Evolutionary conservation across 1,284 basidiomycete species (phyloP).

Genomic region (Tetrapyrgos nigripes): DNA sequence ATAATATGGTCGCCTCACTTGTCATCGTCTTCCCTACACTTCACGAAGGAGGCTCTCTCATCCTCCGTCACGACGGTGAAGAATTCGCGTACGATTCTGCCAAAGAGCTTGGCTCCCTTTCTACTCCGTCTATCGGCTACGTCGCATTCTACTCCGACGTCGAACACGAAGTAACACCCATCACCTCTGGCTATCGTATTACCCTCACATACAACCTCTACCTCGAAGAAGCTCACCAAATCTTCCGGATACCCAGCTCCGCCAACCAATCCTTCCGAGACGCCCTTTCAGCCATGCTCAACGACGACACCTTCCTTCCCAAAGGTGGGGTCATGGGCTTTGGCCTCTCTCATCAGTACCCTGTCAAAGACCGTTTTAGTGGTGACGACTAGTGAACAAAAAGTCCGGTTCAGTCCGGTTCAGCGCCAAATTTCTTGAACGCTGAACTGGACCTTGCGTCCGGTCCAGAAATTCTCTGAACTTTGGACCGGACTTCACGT

Average conservation of each 20-base stretch:
- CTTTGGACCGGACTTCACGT: too few species aligned
- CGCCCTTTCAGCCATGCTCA: conserved; percentile 27
- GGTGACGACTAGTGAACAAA: too few species aligned
- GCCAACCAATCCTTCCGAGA: too few species aligned
- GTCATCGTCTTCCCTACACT: conserved; percentile 45
- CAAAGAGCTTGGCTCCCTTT: conserved; percentile 9
- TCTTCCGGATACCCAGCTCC: conserved; percentile 14
- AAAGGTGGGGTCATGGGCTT: conserved; percentile 44
- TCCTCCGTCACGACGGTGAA: conserved; percentile 33
- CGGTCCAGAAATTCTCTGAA: too few species aligned
- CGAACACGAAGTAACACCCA: conserved; percentile 45
- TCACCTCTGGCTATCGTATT: conserved; percentile 44
- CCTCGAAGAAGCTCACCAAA: conserved; percentile 19
- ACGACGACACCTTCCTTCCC: conserved; percentile 39
- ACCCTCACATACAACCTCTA: conserved; percentile 48
- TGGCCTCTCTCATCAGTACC: conserved; percentile 36
- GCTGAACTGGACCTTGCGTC: too few species aligned
- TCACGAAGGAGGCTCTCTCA: conserved; percentile 44
- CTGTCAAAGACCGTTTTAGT: conserved; percentile 7
- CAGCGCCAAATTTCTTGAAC: too few species aligned
- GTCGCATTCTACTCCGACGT: conserved; percentile 45
- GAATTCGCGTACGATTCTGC: conserved; percentile 35
- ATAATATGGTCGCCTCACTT: conserved; percentile 43
- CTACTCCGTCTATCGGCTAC: conserved; percentile 28
- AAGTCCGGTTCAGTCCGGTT: too few species aligned